Conservation (phyloP, 1,284 basidiomycete species). For the Ustilago shanxiensis region DNA sequence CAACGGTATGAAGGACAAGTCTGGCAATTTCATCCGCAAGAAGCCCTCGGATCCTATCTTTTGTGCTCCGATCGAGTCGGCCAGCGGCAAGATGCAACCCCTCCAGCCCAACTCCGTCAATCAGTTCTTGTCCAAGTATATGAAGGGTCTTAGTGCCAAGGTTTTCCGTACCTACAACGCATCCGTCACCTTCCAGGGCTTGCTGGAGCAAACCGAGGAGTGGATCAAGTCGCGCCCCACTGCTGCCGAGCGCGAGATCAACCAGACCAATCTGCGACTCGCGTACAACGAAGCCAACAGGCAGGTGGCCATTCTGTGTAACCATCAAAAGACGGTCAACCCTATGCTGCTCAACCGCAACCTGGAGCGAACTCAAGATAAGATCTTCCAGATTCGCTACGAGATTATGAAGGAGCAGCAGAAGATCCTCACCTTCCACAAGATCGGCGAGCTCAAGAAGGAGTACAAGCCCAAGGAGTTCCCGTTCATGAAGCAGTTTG, state of each 20-base stretch:
- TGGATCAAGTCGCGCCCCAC: constrained; percentile 63
- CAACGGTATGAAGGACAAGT: constrained; percentile 59
- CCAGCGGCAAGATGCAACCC: constrained; percentile 53
- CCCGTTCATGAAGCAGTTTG: constrained; percentile 73
- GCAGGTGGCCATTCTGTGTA: constrained; percentile 69
- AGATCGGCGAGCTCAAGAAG: constrained; percentile 72
- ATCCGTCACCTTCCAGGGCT: constrained; percentile 69
- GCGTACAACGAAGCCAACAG: constrained; percentile 69
- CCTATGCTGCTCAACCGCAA: constrained; percentile 59
- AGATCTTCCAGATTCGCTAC: constrained; percentile 65
- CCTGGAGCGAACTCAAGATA: constrained; percentile 57
- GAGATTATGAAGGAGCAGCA: constrained; percentile 69
- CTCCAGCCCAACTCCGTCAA: constrained; percentile 63
- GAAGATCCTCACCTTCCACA: constrained; percentile 73
- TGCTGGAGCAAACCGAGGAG: constrained; percentile 67
- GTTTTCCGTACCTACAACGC: constrained; percentile 71
- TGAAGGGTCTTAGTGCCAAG: constrained; percentile 68
- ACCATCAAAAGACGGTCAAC: constrained; percentile 70
- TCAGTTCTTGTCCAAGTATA: constrained; percentile 67
- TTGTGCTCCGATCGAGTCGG: constrained; percentile 71
- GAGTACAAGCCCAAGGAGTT: constrained; percentile 77
- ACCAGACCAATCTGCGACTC: constrained; percentile 61
- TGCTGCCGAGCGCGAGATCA: constrained; percentile 63
- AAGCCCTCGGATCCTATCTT: constrained; percentile 89
- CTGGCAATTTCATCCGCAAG: constrained; percentile 83